Percentiles rank a stretch among this genome's conserved stretches.
These are phyloP conservation scores for Vigna radiata DNA, from an alignment of 306 rosid genomes.

Conservation along the genomic window DNA sequence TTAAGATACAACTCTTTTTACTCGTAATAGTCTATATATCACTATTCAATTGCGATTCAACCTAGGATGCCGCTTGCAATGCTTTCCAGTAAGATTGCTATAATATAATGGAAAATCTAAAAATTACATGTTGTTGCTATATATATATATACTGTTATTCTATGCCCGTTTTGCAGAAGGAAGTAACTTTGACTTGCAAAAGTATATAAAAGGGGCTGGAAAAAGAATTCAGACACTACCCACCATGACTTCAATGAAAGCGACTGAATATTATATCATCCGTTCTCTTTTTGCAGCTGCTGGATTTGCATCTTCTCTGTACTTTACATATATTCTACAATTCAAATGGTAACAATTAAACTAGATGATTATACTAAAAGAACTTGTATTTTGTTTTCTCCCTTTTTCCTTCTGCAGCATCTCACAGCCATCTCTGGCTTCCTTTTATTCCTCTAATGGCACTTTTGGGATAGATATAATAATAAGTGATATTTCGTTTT, in stretches of 20 bases:
- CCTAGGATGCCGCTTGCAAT: too few relatives aligned
- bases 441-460: constrained; percentile 59
- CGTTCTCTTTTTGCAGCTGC: constrained; percentile 57
- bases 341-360: constrained; percentile 55
- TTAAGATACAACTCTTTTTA: too few relatives aligned
- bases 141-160: background rate
- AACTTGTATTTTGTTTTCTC: background rate
- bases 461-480: background rate
- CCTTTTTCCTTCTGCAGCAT: constrained; percentile 46
- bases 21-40: too few relatives aligned
- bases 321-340: constrained; percentile 52
- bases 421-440: constrained; percentile 58
- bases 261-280: background rate
- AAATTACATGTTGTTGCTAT: background rate
- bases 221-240: constrained; percentile 51
- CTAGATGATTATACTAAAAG: background rate
- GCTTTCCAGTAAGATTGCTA: too few relatives aligned
- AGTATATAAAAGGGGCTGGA: constrained; percentile 60
- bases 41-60: too few relatives aligned
- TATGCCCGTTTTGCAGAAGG: constrained; percentile 70
- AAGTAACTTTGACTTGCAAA: constrained; percentile 63
- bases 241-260: background rate
- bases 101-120: background rate
- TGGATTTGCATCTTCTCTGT: constrained; percentile 69
- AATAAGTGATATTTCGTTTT: background rate